Evolutionary conservation across 1,139 yeast genomes (phyloP).

Genomic region (Chernovozyma sophiae-reginae): DNA sequence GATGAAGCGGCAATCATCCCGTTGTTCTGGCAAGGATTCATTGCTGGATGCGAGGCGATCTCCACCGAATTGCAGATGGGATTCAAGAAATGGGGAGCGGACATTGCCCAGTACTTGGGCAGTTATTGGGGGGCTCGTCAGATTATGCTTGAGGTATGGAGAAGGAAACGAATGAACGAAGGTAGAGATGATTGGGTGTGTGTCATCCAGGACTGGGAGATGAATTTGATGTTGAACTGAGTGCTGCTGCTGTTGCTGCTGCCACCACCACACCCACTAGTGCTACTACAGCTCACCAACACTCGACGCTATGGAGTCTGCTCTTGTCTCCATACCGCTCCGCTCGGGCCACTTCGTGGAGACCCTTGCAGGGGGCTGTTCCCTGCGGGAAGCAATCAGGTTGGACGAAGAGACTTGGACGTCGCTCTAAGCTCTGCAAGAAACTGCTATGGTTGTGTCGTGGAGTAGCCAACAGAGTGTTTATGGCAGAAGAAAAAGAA

Average conservation of each 20-base stretch:
- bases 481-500: neutral
- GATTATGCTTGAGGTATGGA: constrained; percentile 84
- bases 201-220: constrained; percentile 79
- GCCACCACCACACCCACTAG: no score
- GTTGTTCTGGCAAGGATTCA: constrained; percentile 83
- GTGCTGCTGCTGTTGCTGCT: no score
- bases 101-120: constrained; percentile 69
- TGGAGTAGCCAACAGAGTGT: neutral
- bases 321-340: no score
- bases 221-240: constrained; percentile 70
- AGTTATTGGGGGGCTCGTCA: constrained; percentile 85
- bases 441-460: no score
- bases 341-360: no score
- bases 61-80: constrained; percentile 57
- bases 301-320: no score
- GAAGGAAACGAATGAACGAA: constrained; percentile 59
- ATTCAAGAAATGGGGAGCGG: constrained; percentile 78
- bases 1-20: constrained; percentile 65
- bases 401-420: no score
- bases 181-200: constrained; percentile 71
- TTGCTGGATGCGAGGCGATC: constrained; percentile 81
- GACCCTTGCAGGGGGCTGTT: no score
- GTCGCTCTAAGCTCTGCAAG: no score
- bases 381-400: no score
- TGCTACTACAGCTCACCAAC: no score